A percentile compares a stretch with the other conserved stretches of the same genome.
Conservation (phyloP, 106 monocot genomes). For the Narthecium ossifragum region DNA sequence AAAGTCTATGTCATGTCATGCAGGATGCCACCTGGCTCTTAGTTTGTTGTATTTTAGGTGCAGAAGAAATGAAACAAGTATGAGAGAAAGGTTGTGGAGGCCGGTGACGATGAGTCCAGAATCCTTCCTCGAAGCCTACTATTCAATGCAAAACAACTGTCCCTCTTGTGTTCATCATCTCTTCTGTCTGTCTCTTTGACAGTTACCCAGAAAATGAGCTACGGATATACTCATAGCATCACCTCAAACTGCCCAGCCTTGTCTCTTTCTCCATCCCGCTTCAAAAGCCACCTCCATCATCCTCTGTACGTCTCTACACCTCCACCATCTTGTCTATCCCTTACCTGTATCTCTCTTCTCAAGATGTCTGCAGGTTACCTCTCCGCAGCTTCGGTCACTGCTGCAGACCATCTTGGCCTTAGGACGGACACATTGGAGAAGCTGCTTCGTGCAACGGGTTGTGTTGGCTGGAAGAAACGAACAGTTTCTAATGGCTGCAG, state of each 20-base stretch:
- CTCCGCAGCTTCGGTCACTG: not conserved
- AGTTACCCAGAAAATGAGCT: too few relatives aligned
- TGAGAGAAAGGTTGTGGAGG: too few relatives aligned
- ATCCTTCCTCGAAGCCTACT: not conserved
- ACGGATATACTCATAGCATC: not conserved
- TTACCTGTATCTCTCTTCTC: too few relatives aligned
- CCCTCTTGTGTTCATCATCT: not conserved
- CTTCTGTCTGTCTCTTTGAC: too few relatives aligned
- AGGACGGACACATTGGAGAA: not conserved
- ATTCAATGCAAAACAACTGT: not conserved
- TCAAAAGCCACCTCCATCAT: not conserved
- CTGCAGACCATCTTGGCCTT: not conserved
- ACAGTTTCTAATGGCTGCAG: constrained; percentile 45
- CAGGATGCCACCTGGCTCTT: too few relatives aligned
- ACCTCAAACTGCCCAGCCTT: not conserved
- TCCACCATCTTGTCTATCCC: not conserved
- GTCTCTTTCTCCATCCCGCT: not conserved
- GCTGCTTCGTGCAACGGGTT: constrained; percentile 12
- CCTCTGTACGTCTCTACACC: not conserved
- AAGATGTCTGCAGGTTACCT: constrained; percentile 26
- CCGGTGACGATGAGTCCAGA: too few relatives aligned
- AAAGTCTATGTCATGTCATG: too few relatives aligned
- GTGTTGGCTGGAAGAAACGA: constrained; percentile 13
- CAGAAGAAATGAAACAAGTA: too few relatives aligned
- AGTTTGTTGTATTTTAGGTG: too few relatives aligned